Evolutionary conservation across 495 filamentous ascomycete genomes (phyloP).

Genomic region (Penicillium angulare): DNA sequence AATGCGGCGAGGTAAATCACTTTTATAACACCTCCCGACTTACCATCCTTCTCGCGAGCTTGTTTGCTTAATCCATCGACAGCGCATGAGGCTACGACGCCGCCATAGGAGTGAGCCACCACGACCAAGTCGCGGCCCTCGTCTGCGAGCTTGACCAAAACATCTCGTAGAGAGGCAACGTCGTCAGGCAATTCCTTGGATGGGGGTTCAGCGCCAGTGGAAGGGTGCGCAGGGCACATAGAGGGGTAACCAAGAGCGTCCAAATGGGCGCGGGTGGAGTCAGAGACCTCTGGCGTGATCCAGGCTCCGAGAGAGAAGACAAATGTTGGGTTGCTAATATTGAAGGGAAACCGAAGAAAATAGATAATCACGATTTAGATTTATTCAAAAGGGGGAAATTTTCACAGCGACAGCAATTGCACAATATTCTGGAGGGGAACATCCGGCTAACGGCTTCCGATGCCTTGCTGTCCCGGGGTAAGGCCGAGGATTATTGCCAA

Average conservation of each 20-base stretch:
- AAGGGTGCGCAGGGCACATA: slow-evolving; percentile 39
- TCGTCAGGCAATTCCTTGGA: slow-evolving; percentile 40
- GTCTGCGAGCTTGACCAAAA: slow-evolving; percentile 27
- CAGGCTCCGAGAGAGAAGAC: slow-evolving; percentile 52
- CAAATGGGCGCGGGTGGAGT: slow-evolving; percentile 32
- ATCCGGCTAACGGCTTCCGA: neutral
- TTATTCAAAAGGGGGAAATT: neutral
- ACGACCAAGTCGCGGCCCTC: slow-evolving; percentile 46
- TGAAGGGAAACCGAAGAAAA: neutral
- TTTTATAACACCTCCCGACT: slow-evolving; percentile 37
- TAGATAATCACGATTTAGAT: neutral
- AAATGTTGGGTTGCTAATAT: slow-evolving; percentile 35
- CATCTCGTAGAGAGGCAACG: slow-evolving; percentile 23
- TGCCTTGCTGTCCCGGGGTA: neutral
- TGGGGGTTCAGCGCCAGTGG: slow-evolving; percentile 37
- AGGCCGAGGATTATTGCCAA: neutral
- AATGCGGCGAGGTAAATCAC: slow-evolving; percentile 43
- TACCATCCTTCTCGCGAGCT: slow-evolving; percentile 26
- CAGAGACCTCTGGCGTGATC: slow-evolving; percentile 34
- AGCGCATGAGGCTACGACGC: slow-evolving; percentile 41
- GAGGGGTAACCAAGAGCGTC: slow-evolving; percentile 30
- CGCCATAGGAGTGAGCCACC: slow-evolving; percentile 52
- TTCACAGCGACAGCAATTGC: neutral
- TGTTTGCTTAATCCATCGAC: slow-evolving; percentile 39
- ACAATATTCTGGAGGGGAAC: neutral